Conservation (phyloP, 352 stramenopile species). For the Phytophthora pseudosyringae region DNA sequence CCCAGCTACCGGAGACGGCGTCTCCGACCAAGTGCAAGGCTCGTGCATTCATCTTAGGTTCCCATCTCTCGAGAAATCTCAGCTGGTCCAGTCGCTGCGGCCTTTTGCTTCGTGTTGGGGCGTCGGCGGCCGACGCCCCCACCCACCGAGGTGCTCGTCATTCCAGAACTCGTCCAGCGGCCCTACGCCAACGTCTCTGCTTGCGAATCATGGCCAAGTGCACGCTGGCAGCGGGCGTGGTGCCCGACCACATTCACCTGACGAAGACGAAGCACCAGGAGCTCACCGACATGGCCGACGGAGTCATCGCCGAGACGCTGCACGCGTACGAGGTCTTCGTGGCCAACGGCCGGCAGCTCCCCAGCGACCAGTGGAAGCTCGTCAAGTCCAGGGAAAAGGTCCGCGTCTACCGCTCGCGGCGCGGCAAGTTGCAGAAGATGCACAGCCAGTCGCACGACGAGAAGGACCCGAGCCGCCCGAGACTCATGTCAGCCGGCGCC, state of each 20-base stretch:
- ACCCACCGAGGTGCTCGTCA: conserved; percentile 21
- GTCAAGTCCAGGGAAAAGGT: conserved; percentile 57
- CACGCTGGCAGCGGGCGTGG: background rate
- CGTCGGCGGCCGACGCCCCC: background rate
- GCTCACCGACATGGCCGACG: conserved; percentile 54
- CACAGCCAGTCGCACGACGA: conserved; percentile 31
- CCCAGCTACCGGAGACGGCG: conserved; percentile 11
- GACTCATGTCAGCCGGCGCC: conserved; percentile 41
- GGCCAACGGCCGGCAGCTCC: conserved; percentile 40
- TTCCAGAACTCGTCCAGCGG: conserved; percentile 20
- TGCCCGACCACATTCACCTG: conserved; percentile 26
- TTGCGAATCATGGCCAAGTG: conserved; percentile 20
- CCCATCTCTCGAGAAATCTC: conserved; percentile 31
- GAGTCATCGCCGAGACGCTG: conserved; percentile 63
- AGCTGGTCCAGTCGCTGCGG: conserved; percentile 16
- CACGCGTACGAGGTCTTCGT: conserved; percentile 62
- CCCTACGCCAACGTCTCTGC: background rate
- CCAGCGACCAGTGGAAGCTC: conserved; percentile 55
- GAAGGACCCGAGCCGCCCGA: conserved; percentile 42
- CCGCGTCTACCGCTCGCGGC: conserved; percentile 56
- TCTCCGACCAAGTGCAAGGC: conserved; percentile 10
- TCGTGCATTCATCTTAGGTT: conserved; percentile 16
- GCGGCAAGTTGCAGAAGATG: conserved; percentile 30
- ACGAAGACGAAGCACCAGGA: conserved; percentile 40
- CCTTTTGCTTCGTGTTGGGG: conserved; percentile 12